Percentiles rank a stretch among this genome's conserved stretches.
Conservation (phyloP, 2,329 filamentous ascomycete genomes). For the Venturia aucupariae region DNA sequence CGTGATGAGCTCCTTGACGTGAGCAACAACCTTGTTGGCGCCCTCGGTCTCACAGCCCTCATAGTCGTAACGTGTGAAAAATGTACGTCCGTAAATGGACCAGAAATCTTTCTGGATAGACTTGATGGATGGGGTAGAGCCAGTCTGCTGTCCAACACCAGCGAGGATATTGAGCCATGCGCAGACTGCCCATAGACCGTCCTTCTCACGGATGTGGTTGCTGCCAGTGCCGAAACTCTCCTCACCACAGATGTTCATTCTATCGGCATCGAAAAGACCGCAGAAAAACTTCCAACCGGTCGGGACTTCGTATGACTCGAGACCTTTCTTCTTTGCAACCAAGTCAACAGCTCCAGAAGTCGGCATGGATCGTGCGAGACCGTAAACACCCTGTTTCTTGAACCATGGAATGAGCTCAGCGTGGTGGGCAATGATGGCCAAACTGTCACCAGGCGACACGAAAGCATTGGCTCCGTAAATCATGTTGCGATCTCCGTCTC, state of each 20-base stretch:
- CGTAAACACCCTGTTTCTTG: slow-evolving; percentile 92
- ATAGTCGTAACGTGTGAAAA: slow-evolving; percentile 99
- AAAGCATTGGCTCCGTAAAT: slow-evolving; percentile 97
- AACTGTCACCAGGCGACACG: slow-evolving; percentile 91
- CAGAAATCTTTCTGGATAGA: slow-evolving; percentile 98
- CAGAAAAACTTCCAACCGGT: slow-evolving; percentile 99
- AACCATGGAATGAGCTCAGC: slow-evolving; percentile 96
- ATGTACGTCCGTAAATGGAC: slow-evolving; percentile 89
- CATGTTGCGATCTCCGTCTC: slow-evolving; percentile 99
- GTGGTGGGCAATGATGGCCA: slow-evolving; percentile 97
- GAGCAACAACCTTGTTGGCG: slow-evolving; percentile 79
- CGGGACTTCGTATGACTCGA: slow-evolving; percentile 90
- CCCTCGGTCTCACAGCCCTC: slow-evolving; percentile 88
- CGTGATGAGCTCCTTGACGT: slow-evolving; percentile 69
- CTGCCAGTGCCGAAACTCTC: slow-evolving; percentile 97
- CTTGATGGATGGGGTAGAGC: slow-evolving; percentile 79
- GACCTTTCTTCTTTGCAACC: slow-evolving; percentile 86
- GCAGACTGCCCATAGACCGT: slow-evolving; percentile 93
- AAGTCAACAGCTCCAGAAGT: slow-evolving; percentile 92
- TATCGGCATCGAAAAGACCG: slow-evolving; percentile 85
- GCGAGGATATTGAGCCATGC: slow-evolving; percentile 99
- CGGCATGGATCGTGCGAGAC: slow-evolving; percentile 93
- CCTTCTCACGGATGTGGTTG: slow-evolving; percentile 99
- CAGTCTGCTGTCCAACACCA: slow-evolving; percentile 74
- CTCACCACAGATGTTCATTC: slow-evolving; percentile 96